These are phyloP conservation scores for Anthostomella pinea DNA, from an alignment of 2,329 filamentous ascomycete species.

Conservation along the genomic window DNA sequence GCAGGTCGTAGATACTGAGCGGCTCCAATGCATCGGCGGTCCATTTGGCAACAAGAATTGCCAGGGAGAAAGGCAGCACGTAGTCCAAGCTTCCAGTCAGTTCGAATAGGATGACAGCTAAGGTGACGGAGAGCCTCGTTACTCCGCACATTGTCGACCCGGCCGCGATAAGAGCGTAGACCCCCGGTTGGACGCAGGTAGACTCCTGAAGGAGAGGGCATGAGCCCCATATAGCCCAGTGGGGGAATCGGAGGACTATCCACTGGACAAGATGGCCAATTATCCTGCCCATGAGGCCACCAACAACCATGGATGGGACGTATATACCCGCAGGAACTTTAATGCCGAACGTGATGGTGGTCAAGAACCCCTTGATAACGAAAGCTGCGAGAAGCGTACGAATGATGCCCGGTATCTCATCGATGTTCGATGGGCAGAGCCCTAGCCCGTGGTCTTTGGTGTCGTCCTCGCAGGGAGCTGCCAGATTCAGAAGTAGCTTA, in stretches of 20 bases:
- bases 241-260: conserved; percentile 69
- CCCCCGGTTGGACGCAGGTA: conserved; percentile 90
- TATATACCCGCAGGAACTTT: conserved; percentile 97
- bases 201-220: conserved; percentile 71
- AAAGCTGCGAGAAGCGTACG: conserved; percentile 72
- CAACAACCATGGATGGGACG: conserved; percentile 97
- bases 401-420: conserved; percentile 78
- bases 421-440: conserved; percentile 69
- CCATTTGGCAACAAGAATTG: conserved; percentile 96
- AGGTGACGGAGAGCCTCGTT: conserved; percentile 85
- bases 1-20: conserved; percentile 88
- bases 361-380: conserved; percentile 84
- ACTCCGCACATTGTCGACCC: conserved; percentile 98
- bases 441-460: conserved; percentile 63
- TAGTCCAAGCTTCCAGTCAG: conserved; percentile 93
- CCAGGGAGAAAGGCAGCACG: conserved; percentile 89
- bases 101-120: conserved; percentile 94
- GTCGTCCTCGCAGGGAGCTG: conserved; percentile 78
- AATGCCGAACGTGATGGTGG: conserved; percentile 90
- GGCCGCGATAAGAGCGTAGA: conserved; percentile 91
- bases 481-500: conserved; percentile 85
- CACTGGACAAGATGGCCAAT: conserved; percentile 85
- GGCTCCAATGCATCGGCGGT: conserved; percentile 94
- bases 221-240: conserved; percentile 68
- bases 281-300: conserved; percentile 84